These are phyloP conservation scores for Vaccinium vitisidaea DNA, from an alignment of 148 eudicot genomes.

Conservation along the genomic window DNA sequence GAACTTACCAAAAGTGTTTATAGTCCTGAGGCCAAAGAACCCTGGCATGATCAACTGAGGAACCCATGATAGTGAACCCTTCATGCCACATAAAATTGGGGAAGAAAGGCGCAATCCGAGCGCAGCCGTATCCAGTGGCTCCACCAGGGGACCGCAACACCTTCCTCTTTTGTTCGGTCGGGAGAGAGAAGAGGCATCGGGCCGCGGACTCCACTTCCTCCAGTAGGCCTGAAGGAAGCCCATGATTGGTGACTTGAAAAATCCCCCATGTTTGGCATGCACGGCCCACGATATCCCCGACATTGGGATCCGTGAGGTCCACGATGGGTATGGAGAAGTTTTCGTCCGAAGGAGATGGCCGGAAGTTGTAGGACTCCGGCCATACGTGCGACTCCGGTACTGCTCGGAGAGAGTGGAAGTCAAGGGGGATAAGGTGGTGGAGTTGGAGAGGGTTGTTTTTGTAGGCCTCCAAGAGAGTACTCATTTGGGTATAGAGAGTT, in stretches of 20 bases:
- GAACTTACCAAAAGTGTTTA: conserved; percentile 57
- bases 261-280: conserved; percentile 63
- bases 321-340: conserved; percentile 29
- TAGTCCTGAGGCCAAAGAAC: conserved; percentile 60
- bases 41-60: conserved; percentile 45
- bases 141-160: conserved; percentile 42
- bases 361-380: conserved; percentile 17
- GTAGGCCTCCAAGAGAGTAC: conserved; percentile 32
- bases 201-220: conserved; percentile 40
- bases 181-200: conserved; percentile 43
- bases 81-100: conserved; percentile 66
- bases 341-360: not conserved
- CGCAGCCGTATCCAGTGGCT: conserved; percentile 57
- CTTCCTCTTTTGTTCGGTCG: conserved; percentile 40
- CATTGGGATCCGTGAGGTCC: conserved; percentile 42
- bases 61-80: conserved; percentile 67
- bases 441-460: conserved; percentile 17
- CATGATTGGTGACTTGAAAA: conserved; percentile 59
- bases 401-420: conserved; percentile 23
- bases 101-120: conserved; percentile 50
- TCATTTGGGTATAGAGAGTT: not conserved
- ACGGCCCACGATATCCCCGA: conserved; percentile 24
- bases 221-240: conserved; percentile 29
- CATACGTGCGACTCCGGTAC: conserved; percentile 54
- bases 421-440: conserved; percentile 25